A percentile compares a stretch with the other conserved stretches of the same genome.
Evolutionary conservation across 2,329 filamentous ascomycete species (phyloP).

Genomic region (Hirsutella minnesotensis): DNA sequence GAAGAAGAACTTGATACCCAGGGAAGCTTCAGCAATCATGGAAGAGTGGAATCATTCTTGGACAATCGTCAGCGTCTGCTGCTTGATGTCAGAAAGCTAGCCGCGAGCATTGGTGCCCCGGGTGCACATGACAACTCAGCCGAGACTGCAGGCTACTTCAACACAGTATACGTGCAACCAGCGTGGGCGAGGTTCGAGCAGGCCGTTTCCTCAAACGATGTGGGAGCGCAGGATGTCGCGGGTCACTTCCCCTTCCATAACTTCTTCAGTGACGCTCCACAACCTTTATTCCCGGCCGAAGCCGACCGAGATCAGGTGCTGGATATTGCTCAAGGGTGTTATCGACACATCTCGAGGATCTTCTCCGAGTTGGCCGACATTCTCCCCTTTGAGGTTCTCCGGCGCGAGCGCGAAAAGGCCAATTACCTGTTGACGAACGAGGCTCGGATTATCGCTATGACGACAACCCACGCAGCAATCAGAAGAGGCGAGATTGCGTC

Average conservation of each 20-base stretch:
- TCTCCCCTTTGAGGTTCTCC: conserved; percentile 86
- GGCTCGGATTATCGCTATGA: conserved; percentile 98
- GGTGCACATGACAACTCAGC: conserved; percentile 94
- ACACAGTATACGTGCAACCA: conserved; percentile 80
- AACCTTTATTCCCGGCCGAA: conserved; percentile 65
- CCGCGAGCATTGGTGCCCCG: conserved; percentile 71
- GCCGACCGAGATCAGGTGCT: conserved; percentile 54
- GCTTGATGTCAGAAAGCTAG: conserved; percentile 74
- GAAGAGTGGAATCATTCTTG: conserved; percentile 87
- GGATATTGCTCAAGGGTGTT: conserved; percentile 73
- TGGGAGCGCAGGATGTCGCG: conserved; percentile 50
- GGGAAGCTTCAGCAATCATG: conserved; percentile 83
- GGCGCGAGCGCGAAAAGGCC: conserved; percentile 79
- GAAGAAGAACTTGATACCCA: conserved; percentile 88
- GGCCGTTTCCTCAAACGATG: conserved; percentile 39
- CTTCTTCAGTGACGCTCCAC: conserved; percentile 80
- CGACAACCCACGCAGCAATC: conserved; percentile 94
- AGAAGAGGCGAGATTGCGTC: conserved; percentile 78
- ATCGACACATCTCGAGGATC: conserved; percentile 78
- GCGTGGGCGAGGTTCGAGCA: conserved; percentile 76
- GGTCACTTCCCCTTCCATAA: conserved; percentile 73
- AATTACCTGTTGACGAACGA: conserved; percentile 94
- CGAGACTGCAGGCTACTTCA: conserved; percentile 95
- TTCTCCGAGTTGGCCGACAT: conserved; percentile 90
- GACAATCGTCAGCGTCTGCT: conserved; percentile 74